Percentiles rank a stretch among this genome's conserved stretches.
These are phyloP conservation scores for Suhomyces choctaworum DNA, from an alignment of 1,139 yeast species.

Conservation along the genomic window DNA sequence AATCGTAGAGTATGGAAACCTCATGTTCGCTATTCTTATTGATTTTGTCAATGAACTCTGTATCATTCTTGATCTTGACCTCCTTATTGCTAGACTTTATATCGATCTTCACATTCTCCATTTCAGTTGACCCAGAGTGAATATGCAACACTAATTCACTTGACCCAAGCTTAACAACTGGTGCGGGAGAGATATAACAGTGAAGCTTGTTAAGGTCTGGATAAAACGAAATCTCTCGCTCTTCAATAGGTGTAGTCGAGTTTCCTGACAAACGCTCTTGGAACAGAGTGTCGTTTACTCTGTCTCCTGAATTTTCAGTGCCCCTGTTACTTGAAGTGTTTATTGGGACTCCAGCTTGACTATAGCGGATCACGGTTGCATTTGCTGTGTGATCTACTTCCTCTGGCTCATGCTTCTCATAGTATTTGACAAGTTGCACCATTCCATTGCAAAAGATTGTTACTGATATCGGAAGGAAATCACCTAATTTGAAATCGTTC, in stretches of 20 bases:
- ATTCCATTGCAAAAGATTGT: conserved; percentile 23
- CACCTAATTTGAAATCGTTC: conserved; percentile 27
- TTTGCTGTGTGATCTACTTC: conserved; percentile 12
- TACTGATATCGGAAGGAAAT: conserved; percentile 25
- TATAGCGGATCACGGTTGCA: conserved; percentile 16
- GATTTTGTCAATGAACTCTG: conserved; percentile 14
- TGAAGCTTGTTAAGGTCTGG: conserved; percentile 25
- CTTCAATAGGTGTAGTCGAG: not conserved
- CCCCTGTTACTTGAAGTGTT: not conserved
- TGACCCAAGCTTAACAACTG: conserved; percentile 20
- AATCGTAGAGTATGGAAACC: conserved; percentile 26
- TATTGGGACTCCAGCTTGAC: conserved; percentile 2
- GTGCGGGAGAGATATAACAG: conserved; percentile 23
- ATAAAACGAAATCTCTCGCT: conserved; percentile 12
- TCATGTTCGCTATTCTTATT: conserved; percentile 16
- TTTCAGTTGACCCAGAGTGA: conserved; percentile 20
- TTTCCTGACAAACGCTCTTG: not conserved
- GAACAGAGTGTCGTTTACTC: not conserved
- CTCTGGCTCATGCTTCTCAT: conserved; percentile 3
- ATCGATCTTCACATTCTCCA: conserved; percentile 18
- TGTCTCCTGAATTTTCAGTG: not conserved
- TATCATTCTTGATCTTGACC: conserved; percentile 14
- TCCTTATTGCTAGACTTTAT: conserved; percentile 22
- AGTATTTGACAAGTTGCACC: conserved; percentile 16
- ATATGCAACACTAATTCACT: conserved; percentile 23